These are phyloP conservation scores for Melanomma pulvis-pyrius DNA, from an alignment of 495 filamentous ascomycete species.

Conservation along the genomic window DNA sequence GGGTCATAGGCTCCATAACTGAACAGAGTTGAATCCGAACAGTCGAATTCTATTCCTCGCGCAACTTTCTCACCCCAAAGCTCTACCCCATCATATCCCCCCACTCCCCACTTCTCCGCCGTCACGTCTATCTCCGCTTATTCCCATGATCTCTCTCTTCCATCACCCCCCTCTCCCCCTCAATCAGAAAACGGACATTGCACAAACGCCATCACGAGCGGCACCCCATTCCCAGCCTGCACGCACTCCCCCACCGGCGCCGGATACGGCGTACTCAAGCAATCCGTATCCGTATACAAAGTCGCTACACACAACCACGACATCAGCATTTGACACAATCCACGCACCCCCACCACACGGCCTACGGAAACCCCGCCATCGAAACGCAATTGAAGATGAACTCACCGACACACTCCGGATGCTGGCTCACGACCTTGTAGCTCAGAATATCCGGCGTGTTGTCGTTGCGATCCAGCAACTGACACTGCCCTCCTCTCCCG, in stretches of 20 bases:
- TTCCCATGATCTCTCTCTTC: background rate
- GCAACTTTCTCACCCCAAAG: no score
- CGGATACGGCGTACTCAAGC: background rate
- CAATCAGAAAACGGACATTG: conserved; percentile 2
- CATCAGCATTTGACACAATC: background rate
- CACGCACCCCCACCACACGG: background rate
- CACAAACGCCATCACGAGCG: conserved; percentile 14
- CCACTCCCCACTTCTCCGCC: background rate
- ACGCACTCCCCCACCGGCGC: conserved; percentile 2
- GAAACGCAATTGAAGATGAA: background rate
- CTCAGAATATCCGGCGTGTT: conserved; percentile 10
- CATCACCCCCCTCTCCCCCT: background rate
- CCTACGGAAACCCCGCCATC: background rate
- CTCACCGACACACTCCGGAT: conserved; percentile 7
- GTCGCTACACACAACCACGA: background rate
- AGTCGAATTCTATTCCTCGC: no score
- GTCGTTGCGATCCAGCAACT: conserved; percentile 9
- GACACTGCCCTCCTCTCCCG: background rate
- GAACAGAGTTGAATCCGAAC: no score
- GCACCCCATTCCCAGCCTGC: background rate
- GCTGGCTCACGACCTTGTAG: conserved; percentile 1
- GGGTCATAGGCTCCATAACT: no score
- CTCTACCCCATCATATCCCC: background rate
- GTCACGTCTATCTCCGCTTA: background rate
- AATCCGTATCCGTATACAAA: background rate